Evolutionary conservation across 2,329 filamentous ascomycete genomes (phyloP).

Genomic region (Cytospora schulzeri): DNA sequence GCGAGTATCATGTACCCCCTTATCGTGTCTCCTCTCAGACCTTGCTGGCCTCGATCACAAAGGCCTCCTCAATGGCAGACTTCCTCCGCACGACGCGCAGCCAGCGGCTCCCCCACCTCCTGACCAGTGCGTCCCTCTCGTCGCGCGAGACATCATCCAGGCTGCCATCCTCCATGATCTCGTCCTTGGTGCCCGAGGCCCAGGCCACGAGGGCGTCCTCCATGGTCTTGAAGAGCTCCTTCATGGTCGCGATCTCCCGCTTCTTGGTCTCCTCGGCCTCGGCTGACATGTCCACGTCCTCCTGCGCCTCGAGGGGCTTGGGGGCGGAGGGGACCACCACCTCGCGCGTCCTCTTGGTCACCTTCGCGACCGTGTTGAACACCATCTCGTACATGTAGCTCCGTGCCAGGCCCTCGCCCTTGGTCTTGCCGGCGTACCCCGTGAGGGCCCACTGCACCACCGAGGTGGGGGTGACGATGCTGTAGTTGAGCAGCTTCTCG

Average conservation of each 20-base stretch:
- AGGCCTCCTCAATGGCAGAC: slow-evolving; percentile 81
- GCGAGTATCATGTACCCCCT: background rate
- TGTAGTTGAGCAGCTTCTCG: slow-evolving; percentile 97
- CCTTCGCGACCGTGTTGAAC: slow-evolving; percentile 84
- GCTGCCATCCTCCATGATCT: slow-evolving; percentile 64
- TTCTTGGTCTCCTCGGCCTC: slow-evolving; percentile 64
- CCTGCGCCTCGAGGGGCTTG: slow-evolving; percentile 43
- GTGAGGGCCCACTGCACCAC: slow-evolving; percentile 90
- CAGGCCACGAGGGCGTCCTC: slow-evolving; percentile 76
- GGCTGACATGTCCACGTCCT: slow-evolving; percentile 41
- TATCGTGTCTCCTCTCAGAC: background rate
- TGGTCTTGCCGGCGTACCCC: slow-evolving; percentile 49
- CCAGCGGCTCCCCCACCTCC: slow-evolving; percentile 85
- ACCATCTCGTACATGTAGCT: slow-evolving; percentile 88
- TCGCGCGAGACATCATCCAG: slow-evolving; percentile 48
- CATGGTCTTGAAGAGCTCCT: slow-evolving; percentile 77
- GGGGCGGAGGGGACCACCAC: slow-evolving; percentile 59
- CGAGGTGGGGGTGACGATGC: slow-evolving; percentile 81
- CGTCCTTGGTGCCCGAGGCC: slow-evolving; percentile 72
- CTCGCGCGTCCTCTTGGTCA: slow-evolving; percentile 82
- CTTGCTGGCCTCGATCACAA: slow-evolving; percentile 42
- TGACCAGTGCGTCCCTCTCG: slow-evolving; percentile 66
- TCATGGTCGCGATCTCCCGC: slow-evolving; percentile 73
- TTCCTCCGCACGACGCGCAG: slow-evolving; percentile 80
- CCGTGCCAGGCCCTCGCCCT: slow-evolving; percentile 69